phyloP scores from a whole-genome alignment of 2,329 filamentous ascomycete species.

The Fusarium luffae region DNA sequence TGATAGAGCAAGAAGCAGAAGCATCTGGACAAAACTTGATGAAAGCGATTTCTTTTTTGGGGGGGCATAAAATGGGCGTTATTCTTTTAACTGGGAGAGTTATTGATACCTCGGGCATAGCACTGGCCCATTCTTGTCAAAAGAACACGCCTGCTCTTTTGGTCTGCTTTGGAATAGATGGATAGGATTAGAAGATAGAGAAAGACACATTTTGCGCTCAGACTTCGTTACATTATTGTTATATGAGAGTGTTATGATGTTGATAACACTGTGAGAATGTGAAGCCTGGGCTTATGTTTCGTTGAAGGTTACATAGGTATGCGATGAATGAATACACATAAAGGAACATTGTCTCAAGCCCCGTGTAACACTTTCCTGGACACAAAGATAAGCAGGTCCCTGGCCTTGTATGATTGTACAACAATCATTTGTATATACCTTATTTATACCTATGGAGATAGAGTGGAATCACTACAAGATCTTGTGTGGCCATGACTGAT shows the following conservation, averaged over 20 bases:
- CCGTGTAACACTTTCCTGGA: not conserved
- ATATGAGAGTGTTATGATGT: not conserved
- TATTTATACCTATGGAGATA: not conserved
- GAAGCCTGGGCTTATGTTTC: not conserved
- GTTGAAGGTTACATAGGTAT: not conserved
- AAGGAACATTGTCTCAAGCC: not conserved
- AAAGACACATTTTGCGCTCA: not conserved
- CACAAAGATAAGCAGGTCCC: not conserved
- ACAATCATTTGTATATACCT: not conserved
- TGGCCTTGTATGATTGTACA: not conserved
- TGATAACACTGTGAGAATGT: not conserved
- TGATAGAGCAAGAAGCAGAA: slow-evolving; percentile 6
- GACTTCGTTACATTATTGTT: not conserved
- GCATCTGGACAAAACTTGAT: slow-evolving; percentile 12
- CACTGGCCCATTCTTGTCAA: slow-evolving; percentile 23
- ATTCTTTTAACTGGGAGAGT: slow-evolving; percentile 11
- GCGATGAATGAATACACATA: not conserved
- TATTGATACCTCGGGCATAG: slow-evolving; percentile 37
- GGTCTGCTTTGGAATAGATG: slow-evolving; percentile 33
- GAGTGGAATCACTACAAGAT: not conserved
- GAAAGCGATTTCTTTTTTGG: slow-evolving; percentile 23
- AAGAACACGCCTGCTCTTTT: slow-evolving; percentile 16
- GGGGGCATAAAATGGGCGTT: slow-evolving; percentile 34
- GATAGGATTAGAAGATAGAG: slow-evolving; percentile 12
- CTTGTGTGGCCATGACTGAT: not conserved